Evolutionary conservation across 148 eudicot species (phyloP).

Genomic region (Rhododendron mucronatum): DNA sequence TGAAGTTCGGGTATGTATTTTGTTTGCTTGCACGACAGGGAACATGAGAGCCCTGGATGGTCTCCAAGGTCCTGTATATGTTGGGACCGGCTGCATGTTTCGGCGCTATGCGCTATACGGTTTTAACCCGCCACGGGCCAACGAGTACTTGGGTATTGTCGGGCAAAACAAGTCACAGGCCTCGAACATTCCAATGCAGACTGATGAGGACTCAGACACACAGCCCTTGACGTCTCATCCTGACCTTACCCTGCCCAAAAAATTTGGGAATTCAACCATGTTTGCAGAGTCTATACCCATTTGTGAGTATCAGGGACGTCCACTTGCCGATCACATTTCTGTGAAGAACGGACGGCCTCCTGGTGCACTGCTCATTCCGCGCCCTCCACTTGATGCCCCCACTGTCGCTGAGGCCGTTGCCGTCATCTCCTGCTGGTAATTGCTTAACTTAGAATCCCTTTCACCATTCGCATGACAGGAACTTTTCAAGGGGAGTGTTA

Average conservation of each 20-base stretch:
- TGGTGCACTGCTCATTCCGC: constrained; percentile 63
- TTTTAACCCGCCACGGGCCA: constrained; percentile 75
- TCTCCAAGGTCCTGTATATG: constrained; percentile 90
- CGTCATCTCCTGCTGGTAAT: constrained; percentile 87
- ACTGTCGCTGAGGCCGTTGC: constrained; percentile 93
- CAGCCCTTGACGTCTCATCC: constrained; percentile 53
- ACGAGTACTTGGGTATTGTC: constrained; percentile 57
- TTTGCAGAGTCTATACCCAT: constrained; percentile 69
- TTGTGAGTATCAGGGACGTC: constrained; percentile 87
- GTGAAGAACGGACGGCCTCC: constrained; percentile 87
- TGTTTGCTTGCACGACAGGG: constrained; percentile 21
- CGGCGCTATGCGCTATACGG: constrained; percentile 85
- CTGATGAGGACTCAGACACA: constrained; percentile 38
- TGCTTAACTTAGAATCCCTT: background rate
- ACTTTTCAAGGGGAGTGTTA: background rate
- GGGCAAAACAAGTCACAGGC: constrained; percentile 55
- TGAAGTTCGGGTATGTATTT: background rate
- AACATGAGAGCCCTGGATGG: constrained; percentile 96
- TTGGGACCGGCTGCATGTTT: constrained; percentile 94
- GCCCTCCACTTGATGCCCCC: constrained; percentile 80
- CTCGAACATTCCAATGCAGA: constrained; percentile 3
- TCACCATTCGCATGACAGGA: background rate
- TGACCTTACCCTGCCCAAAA: constrained; percentile 66
- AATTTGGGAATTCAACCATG: constrained; percentile 72
- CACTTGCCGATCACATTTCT: constrained; percentile 75